Conservation (phyloP, 2,329 filamentous ascomycete genomes). For the Botrytis pseudocinerea region DNA sequence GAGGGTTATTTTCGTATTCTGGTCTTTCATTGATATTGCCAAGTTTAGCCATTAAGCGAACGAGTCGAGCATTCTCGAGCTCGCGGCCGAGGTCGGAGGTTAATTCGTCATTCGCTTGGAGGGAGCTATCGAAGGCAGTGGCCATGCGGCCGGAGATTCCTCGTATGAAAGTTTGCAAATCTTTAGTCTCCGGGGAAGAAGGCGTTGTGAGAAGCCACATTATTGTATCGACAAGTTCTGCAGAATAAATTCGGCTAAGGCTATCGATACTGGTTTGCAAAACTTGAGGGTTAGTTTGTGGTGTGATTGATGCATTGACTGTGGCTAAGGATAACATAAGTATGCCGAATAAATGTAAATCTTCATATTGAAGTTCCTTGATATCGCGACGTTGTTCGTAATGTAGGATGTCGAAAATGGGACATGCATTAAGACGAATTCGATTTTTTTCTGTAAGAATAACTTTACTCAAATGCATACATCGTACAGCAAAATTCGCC, state of each 20-base stretch:
- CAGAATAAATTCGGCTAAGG: conserved; percentile 73
- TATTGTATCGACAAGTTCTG: conserved; percentile 75
- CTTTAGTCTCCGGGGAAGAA: conserved; percentile 67
- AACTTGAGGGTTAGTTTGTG: conserved; percentile 41
- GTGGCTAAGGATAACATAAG: conserved; percentile 81
- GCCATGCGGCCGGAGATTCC: conserved; percentile 78
- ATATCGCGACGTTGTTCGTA: conserved; percentile 70
- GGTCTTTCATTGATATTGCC: conserved; percentile 87
- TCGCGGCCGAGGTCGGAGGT: conserved; percentile 73
- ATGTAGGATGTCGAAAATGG: conserved; percentile 85
- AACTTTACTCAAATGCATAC: conserved; percentile 85
- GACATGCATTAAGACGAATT: conserved; percentile 83
- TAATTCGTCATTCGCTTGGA: conserved; percentile 78
- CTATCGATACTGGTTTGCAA: conserved; percentile 73
- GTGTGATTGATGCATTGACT: conserved; percentile 53
- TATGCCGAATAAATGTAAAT: conserved; percentile 80
- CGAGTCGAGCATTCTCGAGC: conserved; percentile 84
- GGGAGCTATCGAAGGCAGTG: conserved; percentile 70
- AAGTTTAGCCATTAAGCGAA: conserved; percentile 78
- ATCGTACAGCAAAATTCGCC: conserved; percentile 77
- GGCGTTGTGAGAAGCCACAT: conserved; percentile 71
- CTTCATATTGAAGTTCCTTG: conserved; percentile 80
- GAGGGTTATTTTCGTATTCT: conserved; percentile 73
- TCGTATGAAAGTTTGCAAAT: conserved; percentile 75
- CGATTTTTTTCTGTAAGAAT: conserved; percentile 88